Percentiles rank a stretch among this genome's conserved stretches.
Conservation (phyloP, 495 filamentous ascomycete genomes). For the Achaetomiella virescens region DNA sequence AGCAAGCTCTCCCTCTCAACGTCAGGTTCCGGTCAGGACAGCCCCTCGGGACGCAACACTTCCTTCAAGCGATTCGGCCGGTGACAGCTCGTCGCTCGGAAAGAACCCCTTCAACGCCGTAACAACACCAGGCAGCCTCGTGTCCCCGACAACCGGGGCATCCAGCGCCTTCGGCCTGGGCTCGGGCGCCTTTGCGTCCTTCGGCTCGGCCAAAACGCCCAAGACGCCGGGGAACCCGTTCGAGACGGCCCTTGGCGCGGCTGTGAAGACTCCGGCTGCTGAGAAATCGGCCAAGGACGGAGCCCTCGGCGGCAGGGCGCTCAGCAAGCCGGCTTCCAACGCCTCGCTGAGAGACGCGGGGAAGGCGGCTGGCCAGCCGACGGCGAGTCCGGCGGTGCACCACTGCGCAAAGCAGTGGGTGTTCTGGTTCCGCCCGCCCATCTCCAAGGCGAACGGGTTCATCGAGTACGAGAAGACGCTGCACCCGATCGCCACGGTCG, state of each 20-base stretch:
- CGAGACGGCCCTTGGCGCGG: constrained; percentile 59
- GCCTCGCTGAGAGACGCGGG: constrained; percentile 36
- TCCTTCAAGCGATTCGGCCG: constrained; percentile 67
- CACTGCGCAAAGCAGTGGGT: constrained; percentile 89
- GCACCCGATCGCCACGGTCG: constrained; percentile 73
- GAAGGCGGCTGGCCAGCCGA: constrained; percentile 25
- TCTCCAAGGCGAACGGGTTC: constrained; percentile 76
- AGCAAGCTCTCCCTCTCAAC: constrained; percentile 89
- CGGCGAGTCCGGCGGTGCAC: constrained; percentile 36
- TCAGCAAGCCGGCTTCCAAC: constrained; percentile 36
- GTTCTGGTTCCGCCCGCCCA: constrained; percentile 93
- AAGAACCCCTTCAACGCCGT: constrained; percentile 84
- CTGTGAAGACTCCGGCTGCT: constrained; percentile 56
- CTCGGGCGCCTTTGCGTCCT: constrained; percentile 92
- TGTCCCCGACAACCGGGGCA: constrained; percentile 79
- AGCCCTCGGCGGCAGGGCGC: constrained; percentile 39
- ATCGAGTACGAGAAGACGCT: constrained; percentile 98
- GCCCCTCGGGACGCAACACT: constrained; percentile 60
- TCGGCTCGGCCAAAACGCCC: constrained; percentile 80
- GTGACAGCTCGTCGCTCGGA: constrained; percentile 69
- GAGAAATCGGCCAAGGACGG: constrained; percentile 51
- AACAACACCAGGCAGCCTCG: constrained; percentile 67
- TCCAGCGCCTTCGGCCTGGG: constrained; percentile 92
- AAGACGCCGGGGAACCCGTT: constrained; percentile 80
- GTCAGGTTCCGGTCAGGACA: constrained; percentile 53